Percentiles rank a stretch among this genome's conserved stretches.
Evolutionary conservation across 108 stramenopile genomes (phyloP).

Genomic region (Cyclotella atomus): DNA sequence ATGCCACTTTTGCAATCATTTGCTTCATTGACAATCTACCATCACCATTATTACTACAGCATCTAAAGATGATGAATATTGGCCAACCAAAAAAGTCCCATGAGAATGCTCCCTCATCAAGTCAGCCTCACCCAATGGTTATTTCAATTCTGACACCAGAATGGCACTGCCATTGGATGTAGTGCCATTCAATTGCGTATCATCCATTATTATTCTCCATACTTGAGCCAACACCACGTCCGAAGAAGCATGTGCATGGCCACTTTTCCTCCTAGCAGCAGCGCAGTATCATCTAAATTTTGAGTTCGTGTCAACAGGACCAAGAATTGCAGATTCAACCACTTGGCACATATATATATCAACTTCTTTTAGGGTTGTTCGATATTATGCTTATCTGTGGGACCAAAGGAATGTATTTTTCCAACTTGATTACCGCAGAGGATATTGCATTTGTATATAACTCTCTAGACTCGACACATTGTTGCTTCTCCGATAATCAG

Average conservation of each 20-base stretch:
- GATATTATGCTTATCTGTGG: too few relatives aligned
- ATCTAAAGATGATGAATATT: neutral
- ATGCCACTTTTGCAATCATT: too few relatives aligned
- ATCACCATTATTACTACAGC: too few relatives aligned
- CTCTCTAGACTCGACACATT: neutral
- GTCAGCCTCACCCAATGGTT: constrained; percentile 27
- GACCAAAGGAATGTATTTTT: constrained; percentile 1
- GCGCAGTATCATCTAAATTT: constrained; percentile 18
- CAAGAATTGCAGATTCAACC: constrained; percentile 30
- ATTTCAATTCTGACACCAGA: constrained; percentile 40
- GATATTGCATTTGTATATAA: neutral
- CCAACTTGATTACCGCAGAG: constrained; percentile 11
- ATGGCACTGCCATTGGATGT: neutral
- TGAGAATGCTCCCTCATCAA: constrained; percentile 21
- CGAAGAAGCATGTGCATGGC: neutral
- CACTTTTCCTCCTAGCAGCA: neutral
- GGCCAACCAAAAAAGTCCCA: constrained; percentile 18
- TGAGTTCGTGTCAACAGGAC: constrained; percentile 40
- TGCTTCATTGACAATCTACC: too few relatives aligned
- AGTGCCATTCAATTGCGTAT: neutral
- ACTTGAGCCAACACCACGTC: constrained; percentile 41
- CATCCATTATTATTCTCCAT: constrained; percentile 15
- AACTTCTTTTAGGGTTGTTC: neutral
- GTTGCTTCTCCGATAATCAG: constrained; percentile 9
- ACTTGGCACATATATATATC: constrained; percentile 37